Percentiles rank a stretch among this genome's conserved stretches.
These are phyloP conservation scores for Hippophae tibetana DNA, from an alignment of 306 rosid genomes.

Conservation along the genomic window DNA sequence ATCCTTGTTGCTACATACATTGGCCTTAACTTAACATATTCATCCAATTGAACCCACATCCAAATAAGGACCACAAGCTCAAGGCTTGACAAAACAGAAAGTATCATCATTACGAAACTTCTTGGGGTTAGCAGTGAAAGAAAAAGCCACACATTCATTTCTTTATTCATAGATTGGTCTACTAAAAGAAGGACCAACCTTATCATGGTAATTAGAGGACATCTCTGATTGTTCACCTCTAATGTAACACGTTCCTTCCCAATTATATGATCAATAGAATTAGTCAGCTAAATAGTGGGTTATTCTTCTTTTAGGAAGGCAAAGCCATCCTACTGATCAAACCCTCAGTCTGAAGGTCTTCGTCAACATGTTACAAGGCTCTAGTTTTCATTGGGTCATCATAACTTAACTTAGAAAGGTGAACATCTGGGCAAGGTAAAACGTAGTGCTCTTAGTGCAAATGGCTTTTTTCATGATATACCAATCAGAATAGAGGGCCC, in stretches of 20 bases:
- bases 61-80: background rate
- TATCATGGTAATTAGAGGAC: background rate
- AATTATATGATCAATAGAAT: too few relatives aligned
- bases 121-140: too few relatives aligned
- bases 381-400: conserved; percentile 3
- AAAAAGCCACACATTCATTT: too few relatives aligned
- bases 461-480: background rate
- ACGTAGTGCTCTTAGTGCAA: background rate
- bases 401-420: conserved; percentile 5
- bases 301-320: too few relatives aligned
- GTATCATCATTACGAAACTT: too few relatives aligned
- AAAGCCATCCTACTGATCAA: background rate
- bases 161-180: too few relatives aligned
- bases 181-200: too few relatives aligned
- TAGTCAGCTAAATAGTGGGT: too few relatives aligned
- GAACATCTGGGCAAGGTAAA: conserved; percentile 10
- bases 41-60: conserved; percentile 6
- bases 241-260: background rate
- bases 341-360: conserved; percentile 1
- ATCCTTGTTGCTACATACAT: background rate
- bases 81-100: too few relatives aligned
- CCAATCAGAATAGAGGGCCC: too few relatives aligned
- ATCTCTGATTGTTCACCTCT: background rate
- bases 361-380: conserved; percentile 4
- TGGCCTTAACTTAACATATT: conserved; percentile 5